A percentile compares a stretch with the other conserved stretches of the same genome.
These are phyloP conservation scores for Penicillium hordei DNA, from an alignment of 2,329 filamentous ascomycete genomes.

Conservation along the genomic window DNA sequence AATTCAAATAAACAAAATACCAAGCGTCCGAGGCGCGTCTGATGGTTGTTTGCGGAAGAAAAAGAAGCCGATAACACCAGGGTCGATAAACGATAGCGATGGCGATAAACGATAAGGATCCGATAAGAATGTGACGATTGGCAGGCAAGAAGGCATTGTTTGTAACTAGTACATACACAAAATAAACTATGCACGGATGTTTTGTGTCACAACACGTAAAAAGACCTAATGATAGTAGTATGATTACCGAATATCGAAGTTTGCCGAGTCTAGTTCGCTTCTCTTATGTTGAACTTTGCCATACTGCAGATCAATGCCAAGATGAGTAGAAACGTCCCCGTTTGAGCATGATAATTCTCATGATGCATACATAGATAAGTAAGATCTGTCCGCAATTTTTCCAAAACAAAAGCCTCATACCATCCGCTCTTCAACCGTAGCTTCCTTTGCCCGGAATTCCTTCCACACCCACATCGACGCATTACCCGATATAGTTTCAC, in stretches of 20 bases:
- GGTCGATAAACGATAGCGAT: constrained; percentile 3
- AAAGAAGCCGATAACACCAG: neutral
- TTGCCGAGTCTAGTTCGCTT: too few relatives aligned
- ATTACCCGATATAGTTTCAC: neutral
- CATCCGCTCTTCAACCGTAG: neutral
- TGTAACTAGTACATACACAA: neutral
- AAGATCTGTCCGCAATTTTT: neutral
- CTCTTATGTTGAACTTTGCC: neutral
- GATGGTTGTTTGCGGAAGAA: neutral
- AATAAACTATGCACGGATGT: neutral
- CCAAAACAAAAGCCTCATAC: neutral
- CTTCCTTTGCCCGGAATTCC: neutral
- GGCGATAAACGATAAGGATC: neutral
- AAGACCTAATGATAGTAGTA: too few relatives aligned
- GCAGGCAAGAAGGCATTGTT: neutral
- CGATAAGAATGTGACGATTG: neutral
- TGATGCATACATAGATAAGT: neutral
- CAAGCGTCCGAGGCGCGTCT: neutral
- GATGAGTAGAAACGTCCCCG: neutral
- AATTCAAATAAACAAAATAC: neutral
- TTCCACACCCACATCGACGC: neutral
- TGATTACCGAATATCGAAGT: neutral
- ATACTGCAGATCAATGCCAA: neutral
- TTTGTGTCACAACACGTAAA: neutral
- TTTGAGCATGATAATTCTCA: neutral